Evolutionary conservation across 129 eudicot genomes (phyloP), one percentile per base, ranked within the genome.

Genomic region (Pulicaria dysenterica): DNA sequence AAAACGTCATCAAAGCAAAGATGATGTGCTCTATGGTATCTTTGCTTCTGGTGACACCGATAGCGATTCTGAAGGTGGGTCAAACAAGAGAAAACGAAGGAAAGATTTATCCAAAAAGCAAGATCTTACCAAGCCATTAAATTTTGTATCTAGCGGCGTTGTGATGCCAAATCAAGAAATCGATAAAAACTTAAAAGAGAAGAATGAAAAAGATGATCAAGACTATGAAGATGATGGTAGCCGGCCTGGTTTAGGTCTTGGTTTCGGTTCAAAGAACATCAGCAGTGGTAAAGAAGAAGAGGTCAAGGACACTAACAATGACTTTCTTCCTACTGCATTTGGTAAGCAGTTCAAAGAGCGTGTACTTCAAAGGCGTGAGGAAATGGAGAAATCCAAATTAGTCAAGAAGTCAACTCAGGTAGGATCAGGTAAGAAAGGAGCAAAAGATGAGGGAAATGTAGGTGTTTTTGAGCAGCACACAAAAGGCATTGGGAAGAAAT

Each of bases 1-100:
- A 43, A 92, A 85, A 68, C 80, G 64, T 2, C 50, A 66, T 1
- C 98, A 92, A 61, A 88, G 85, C 15, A 87, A 83, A 72, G 98
- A 93, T 9, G 96, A 93, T 64, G 77, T 73, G 14, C 86, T 92
- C 5, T 92, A 92, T 61, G 98, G 98, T 5, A 82, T 89, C 5
- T 92, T 92, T 80, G 98, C 95, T 2, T 63, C 80, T 50, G 86
- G 76, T 9, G 88, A 84, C 39, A 68, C 80, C 3, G 92, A 89
- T 17, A 76, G 85, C 5, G 93, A 87, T 48, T 82, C 84, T 37
- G 87, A 87, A 24, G 93, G 86, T 48, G 79, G 61, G 9, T 70
- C 80, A 17, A 60, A 68, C 43, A 77, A 78, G 31, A 85, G 67
- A 73, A 90, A 83, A 85, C 83, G 94, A 14, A 83, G 71, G 70